A percentile compares a stretch with the other conserved stretches of the same genome.
Conservation (phyloP, 148 eudicot genomes). For the Tetragonia tetragonoides region DNA sequence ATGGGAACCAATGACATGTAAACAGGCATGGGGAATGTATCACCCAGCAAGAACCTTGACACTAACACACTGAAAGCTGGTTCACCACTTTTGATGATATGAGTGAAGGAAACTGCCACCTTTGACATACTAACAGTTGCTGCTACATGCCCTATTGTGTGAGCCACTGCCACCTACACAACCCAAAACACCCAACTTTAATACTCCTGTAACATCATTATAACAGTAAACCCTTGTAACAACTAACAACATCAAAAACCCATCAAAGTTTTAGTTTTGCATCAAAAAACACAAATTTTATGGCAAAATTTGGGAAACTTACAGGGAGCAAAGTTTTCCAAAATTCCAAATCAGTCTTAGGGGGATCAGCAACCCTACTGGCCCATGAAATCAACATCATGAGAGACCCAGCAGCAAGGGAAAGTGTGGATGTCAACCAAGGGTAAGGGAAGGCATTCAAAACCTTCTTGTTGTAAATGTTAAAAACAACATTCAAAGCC, state of each 20-base stretch:
- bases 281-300: neutral
- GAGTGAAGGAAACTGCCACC: conserved; percentile 58
- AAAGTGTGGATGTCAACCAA: conserved; percentile 68
- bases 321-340: conserved; percentile 63
- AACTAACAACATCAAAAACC: neutral
- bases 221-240: too few species aligned
- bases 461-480: conserved; percentile 66
- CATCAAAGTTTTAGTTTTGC: neutral
- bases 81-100: conserved; percentile 56
- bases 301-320: conserved; percentile 21
- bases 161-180: conserved; percentile 57
- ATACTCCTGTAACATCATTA: too few species aligned
- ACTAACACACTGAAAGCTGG: conserved; percentile 60
- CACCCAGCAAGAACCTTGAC: conserved; percentile 49
- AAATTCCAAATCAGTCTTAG: conserved; percentile 48
- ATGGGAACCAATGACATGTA: conserved; percentile 51
- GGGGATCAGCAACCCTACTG: conserved; percentile 51
- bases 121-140: conserved; percentile 61
- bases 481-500: conserved; percentile 66
- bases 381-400: conserved; percentile 68
- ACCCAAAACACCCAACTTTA: conserved; percentile 11
- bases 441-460: conserved; percentile 70
- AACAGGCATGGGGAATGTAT: conserved; percentile 43
- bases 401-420: conserved; percentile 62
- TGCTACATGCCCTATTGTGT: conserved; percentile 62